These are phyloP conservation scores for Gynostemma pentaphyllum DNA, from an alignment of 306 rosid species.

Conservation along the genomic window DNA sequence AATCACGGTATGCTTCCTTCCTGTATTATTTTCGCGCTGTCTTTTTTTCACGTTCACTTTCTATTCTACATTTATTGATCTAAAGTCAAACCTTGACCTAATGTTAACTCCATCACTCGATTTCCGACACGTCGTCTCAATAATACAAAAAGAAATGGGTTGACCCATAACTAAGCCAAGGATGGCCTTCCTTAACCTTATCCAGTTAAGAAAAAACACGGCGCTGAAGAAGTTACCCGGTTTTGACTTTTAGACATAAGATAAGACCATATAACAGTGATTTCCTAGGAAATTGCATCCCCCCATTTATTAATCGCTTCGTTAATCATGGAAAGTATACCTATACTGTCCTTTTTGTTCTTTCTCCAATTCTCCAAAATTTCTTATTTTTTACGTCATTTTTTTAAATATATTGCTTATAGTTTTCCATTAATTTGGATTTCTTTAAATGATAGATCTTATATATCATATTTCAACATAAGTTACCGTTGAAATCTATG, in stretches of 20 bases:
- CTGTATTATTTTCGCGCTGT: conserved; percentile 26
- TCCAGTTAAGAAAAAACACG: neutral
- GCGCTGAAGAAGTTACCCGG: neutral
- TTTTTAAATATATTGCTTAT: too few relatives aligned
- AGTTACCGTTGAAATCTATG: too few relatives aligned
- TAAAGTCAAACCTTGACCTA: conserved; percentile 15
- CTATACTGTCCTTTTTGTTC: too few relatives aligned
- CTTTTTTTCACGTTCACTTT: conserved; percentile 5
- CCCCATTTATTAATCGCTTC: neutral
- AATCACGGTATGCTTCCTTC: conserved; percentile 46
- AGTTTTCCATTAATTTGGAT: too few relatives aligned
- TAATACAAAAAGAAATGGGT: conserved; percentile 20
- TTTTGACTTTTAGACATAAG: neutral
- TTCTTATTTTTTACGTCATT: too few relatives aligned
- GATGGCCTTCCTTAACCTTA: neutral
- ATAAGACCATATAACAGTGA: neutral
- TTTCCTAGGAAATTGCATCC: neutral
- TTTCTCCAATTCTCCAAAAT: too few relatives aligned
- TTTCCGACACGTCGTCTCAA: conserved; percentile 52
- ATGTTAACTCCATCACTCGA: conserved; percentile 32
- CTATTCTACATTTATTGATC: conserved; percentile 9
- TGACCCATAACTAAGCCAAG: conserved; percentile 10
- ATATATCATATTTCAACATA: too few relatives aligned
- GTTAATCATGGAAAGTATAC: too few relatives aligned
- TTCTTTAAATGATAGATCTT: too few relatives aligned